Evolutionary conservation across 2,329 filamentous ascomycete species (phyloP), one percentile per base, ranked within the genome.

Genomic region (Berkeleyomyces basicola): DNA sequence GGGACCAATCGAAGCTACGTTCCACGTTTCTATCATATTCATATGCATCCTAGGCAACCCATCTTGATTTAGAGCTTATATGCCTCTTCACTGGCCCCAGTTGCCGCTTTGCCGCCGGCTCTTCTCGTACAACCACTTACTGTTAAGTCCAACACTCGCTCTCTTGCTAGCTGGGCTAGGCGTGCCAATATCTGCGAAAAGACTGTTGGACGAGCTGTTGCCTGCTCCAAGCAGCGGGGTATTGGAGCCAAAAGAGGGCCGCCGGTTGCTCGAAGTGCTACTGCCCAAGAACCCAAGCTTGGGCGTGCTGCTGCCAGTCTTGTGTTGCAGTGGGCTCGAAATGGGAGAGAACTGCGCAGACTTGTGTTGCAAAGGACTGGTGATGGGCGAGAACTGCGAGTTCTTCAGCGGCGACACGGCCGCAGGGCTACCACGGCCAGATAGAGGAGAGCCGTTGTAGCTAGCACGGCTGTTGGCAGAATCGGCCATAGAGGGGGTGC

Each of bases 51-150:
- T 23, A 53, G 7, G 14, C 11, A 37, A 23, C 53, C 33, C 49
- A 11, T 33, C 31, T 5, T 5, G 14, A 37, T n/a, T 33, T 53
- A 36, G 14, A 9, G 49, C 10, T 23, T 37, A 53, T 36, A 7
- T 53, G n/a, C 36, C 36, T 10, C 33, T 11, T 70, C 51, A 74
- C 58, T 72, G 70, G 59, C 70, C 67, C 73, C 75, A 78, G 40
- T 73, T 69, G 62, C 72, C 77, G 9, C 76, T 77, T 67, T 79
- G 75, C 71, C 83, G 71, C 71, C 84, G 76, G 68, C 87, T 86
- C 74, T 85, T 88, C 73, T 96, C 90, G 70, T 96, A 97, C 65
- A 96, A 74, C 92, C 92, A 97, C 75, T 93, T 95, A 75, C 84
- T 96, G 73, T 92, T 96, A 70, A 96, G 70, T 0, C 84, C 84